Conservation (phyloP, 306 rosid genomes). For the Begonia peltatifolia region DNA sequence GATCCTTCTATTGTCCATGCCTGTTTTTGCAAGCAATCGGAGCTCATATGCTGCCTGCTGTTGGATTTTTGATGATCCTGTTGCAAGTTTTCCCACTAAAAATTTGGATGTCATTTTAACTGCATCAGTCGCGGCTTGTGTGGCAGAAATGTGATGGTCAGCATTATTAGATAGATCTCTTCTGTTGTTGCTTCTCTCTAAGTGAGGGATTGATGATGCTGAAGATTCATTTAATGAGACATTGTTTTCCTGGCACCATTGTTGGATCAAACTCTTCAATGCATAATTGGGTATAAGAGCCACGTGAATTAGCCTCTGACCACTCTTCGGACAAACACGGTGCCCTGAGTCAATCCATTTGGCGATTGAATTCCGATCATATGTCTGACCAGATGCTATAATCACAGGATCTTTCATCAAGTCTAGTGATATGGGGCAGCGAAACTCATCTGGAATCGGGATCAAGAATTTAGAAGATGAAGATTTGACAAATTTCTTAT, state of each 20-base stretch:
- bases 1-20: constrained; percentile 60
- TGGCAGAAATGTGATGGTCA: constrained; percentile 53
- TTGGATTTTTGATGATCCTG: constrained; percentile 73
- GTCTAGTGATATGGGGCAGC: constrained; percentile 83
- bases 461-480: constrained; percentile 38
- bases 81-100: constrained; percentile 88
- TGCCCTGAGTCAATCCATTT: constrained; percentile 91
- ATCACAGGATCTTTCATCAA: constrained; percentile 86
- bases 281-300: constrained; percentile 88
- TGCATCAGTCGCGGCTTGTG: constrained; percentile 60
- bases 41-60: constrained; percentile 88
- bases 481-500: constrained; percentile 22
- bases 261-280: constrained; percentile 67
- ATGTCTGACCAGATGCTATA: constrained; percentile 78
- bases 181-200: constrained; percentile 27
- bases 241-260: constrained; percentile 65
- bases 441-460: constrained; percentile 67
- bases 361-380: constrained; percentile 62
- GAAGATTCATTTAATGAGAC: constrained; percentile 22
- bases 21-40: constrained; percentile 63
- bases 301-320: constrained; percentile 75
- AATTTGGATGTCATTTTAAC: constrained; percentile 86
- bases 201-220: constrained; percentile 14
- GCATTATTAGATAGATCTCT: constrained; percentile 19
- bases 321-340: constrained; percentile 81